A percentile compares a stretch with the other conserved stretches of the same genome.
Evolutionary conservation across 2,329 filamentous ascomycete genomes (phyloP).

Genomic region (Cryphonectria parasitica): DNA sequence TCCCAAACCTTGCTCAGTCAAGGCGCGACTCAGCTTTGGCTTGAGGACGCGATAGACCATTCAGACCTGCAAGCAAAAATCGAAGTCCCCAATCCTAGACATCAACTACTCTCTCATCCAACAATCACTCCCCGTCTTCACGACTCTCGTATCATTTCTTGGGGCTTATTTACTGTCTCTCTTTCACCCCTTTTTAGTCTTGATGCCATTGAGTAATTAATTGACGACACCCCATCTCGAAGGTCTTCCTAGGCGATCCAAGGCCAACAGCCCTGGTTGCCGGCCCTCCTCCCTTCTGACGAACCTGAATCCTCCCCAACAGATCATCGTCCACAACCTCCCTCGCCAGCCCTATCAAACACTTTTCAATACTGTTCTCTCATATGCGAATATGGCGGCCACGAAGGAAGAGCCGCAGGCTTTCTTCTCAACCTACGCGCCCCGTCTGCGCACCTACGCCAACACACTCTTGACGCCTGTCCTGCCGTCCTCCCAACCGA

Average conservation of each 20-base stretch:
- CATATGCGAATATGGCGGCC: conserved; percentile 48
- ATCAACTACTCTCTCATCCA: conserved; percentile 5
- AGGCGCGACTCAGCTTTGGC: conserved; percentile 21
- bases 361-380: background rate
- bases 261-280: background rate
- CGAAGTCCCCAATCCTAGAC: background rate
- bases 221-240: background rate
- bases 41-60: conserved; percentile 20
- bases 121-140: background rate
- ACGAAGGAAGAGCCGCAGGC: conserved; percentile 68
- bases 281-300: conserved; percentile 1
- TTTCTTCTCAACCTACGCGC: conserved; percentile 89
- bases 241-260: background rate
- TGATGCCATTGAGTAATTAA: background rate
- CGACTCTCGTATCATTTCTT: background rate
- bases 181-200: background rate
- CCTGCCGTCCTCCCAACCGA: conserved; percentile 69
- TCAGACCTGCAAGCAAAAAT: conserved; percentile 18
- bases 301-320: background rate
- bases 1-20: conserved; percentile 5
- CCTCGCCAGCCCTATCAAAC: background rate
- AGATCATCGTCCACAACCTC: background rate
- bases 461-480: conserved; percentile 90
- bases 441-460: conserved; percentile 84
- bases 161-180: background rate